phyloP scores from a whole-genome alignment of 495 filamentous ascomycete species.

The Neurospora cerealis region DNA sequence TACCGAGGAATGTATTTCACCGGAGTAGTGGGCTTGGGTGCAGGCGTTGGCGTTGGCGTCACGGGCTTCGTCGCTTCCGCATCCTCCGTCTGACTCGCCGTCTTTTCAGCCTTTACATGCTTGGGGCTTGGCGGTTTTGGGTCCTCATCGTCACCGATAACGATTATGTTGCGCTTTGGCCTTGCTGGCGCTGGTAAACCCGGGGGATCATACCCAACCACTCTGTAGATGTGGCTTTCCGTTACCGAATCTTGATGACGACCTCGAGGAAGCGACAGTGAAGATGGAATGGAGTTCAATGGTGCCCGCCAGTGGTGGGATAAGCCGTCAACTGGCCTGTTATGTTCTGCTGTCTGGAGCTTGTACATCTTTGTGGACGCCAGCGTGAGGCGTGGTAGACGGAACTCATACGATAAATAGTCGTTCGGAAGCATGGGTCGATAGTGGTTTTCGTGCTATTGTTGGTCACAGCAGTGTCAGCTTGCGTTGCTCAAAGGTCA shows the following conservation, averaged over 20 bases:
- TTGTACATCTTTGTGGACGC: constrained; percentile 6
- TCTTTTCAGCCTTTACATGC: neutral
- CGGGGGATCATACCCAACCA: neutral
- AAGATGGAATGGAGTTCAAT: neutral
- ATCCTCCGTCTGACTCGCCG: neutral
- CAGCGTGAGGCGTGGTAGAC: constrained; percentile 14
- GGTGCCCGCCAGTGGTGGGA: constrained; percentile 3
- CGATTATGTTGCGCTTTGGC: neutral
- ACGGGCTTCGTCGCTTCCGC: neutral
- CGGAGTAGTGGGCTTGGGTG: neutral
- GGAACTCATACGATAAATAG: constrained; percentile 14
- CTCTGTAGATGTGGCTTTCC: neutral
- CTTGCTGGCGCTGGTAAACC: neutral
- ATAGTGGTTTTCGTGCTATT: constrained; percentile 12
- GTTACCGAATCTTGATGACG: neutral
- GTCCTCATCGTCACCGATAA: neutral
- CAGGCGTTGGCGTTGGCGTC: neutral
- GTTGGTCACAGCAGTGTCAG: neutral
- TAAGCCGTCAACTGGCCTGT: neutral
- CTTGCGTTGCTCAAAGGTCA: neutral
- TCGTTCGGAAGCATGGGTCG: constrained; percentile 19
- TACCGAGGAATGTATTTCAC: neutral
- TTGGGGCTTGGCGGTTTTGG: neutral
- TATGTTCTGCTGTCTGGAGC: neutral
- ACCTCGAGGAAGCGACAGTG: neutral